phyloP scores from a whole-genome alignment of 225 moss, liverwort and hornwort genomes.

The Marchantia polymorpha region DNA sequence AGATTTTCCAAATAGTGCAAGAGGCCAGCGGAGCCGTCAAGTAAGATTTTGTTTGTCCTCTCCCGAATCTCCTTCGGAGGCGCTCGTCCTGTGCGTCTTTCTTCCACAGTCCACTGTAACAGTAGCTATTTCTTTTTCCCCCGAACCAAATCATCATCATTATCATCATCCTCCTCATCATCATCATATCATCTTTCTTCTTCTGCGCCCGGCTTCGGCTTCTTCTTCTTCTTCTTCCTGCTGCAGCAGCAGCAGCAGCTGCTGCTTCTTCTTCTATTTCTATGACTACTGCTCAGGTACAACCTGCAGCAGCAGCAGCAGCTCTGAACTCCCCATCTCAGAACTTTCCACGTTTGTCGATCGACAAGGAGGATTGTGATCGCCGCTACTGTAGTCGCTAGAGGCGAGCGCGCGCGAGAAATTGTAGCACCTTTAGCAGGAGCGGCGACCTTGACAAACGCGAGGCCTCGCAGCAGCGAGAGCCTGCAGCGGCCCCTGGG shows the following conservation, averaged over 20 bases:
- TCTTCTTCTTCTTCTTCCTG: too few relatives aligned
- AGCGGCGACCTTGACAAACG: too few relatives aligned
- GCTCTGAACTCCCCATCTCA: background rate
- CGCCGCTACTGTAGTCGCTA: background rate
- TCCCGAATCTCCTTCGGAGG: background rate
- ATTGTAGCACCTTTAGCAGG: too few relatives aligned
- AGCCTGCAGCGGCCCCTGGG: too few relatives aligned
- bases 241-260: too few relatives aligned
- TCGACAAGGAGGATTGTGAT: background rate
- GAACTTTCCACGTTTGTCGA: background rate
- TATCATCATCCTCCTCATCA: background rate
- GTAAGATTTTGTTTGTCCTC: background rate
- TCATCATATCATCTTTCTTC: background rate
- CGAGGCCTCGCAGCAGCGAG: too few relatives aligned
- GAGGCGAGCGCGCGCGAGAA: background rate
- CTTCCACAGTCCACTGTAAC: too few relatives aligned
- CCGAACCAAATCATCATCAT: background rate
- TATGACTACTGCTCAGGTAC: background rate
- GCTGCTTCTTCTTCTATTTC: background rate
- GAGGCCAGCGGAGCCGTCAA: background rate
- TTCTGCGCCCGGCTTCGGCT: too few relatives aligned
- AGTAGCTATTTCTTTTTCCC: background rate
- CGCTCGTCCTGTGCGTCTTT: too few relatives aligned
- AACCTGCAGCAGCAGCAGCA: background rate
- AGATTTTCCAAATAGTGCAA: background rate